phyloP scores from a whole-genome alignment of 1,284 basidiomycete genomes.

The Trichosporon faecale region DNA sequence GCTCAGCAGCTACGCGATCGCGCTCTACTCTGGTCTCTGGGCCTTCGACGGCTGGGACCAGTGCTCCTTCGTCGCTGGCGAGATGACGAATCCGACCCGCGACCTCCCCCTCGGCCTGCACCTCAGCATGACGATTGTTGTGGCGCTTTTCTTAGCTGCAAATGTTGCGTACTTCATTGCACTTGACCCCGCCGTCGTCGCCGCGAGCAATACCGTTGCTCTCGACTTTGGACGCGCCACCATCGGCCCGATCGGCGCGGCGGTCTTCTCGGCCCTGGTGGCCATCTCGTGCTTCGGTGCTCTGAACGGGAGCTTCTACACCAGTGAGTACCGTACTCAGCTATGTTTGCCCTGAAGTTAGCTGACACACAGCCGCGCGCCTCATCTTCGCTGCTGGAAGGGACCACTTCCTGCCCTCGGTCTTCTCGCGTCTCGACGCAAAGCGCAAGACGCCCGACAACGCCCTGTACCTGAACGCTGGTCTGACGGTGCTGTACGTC shows the following conservation, averaged over 20 bases:
- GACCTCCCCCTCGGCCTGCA: conserved; percentile 90
- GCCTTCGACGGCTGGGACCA: conserved; percentile 84
- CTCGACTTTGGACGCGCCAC: conserved; percentile 87
- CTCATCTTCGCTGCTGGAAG: conserved; percentile 84
- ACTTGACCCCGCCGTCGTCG: conserved; percentile 66
- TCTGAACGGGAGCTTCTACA: conserved; percentile 80
- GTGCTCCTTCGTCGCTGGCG: conserved; percentile 79
- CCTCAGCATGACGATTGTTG: conserved; percentile 65
- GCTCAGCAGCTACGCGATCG: conserved; percentile 83
- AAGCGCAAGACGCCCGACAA: conserved; percentile 78
- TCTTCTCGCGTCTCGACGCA: conserved; percentile 73
- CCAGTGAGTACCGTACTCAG: conserved; percentile 55
- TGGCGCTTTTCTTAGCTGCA: conserved; percentile 72
- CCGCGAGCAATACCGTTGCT: conserved; percentile 76
- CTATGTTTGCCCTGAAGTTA: not conserved
- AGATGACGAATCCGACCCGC: conserved; percentile 77
- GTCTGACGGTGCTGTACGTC: conserved; percentile 71
- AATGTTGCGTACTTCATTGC: conserved; percentile 92
- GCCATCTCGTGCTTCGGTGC: conserved; percentile 93
- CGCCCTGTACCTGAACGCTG: conserved; percentile 73
- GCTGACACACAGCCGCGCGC: conserved; percentile 57
- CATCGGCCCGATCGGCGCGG: conserved; percentile 80
- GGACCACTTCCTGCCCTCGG: conserved; percentile 77
- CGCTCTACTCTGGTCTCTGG: conserved; percentile 93
- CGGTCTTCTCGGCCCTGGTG: conserved; percentile 79